Evolutionary conservation across 352 stramenopile genomes (phyloP).

Genomic region (Blastocystis sp.): DNA sequence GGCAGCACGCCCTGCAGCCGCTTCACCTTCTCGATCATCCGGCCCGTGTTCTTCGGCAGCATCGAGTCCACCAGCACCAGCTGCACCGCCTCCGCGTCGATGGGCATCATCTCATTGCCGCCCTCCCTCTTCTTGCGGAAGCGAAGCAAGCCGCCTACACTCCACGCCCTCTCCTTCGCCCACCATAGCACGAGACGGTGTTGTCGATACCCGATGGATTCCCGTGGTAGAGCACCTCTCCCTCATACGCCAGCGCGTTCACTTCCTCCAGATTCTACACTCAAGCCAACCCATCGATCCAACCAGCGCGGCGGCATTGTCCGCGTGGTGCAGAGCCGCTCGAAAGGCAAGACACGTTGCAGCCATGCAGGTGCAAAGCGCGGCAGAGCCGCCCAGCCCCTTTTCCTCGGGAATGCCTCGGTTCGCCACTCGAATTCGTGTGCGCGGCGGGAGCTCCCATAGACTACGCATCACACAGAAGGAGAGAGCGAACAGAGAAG

Average conservation of each 20-base stretch:
- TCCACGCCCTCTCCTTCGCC: neutral
- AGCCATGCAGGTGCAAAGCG: conserved; percentile 81
- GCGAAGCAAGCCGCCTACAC: conserved; percentile 77
- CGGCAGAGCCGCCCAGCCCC: conserved; percentile 84
- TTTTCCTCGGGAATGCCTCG: conserved; percentile 76
- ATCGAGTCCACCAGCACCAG: conserved; percentile 81
- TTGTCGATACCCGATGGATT: conserved; percentile 86
- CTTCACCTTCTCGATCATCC: conserved; percentile 79
- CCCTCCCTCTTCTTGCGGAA: conserved; percentile 77
- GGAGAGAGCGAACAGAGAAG: too few species aligned
- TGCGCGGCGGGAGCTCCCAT: neutral
- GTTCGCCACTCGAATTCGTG: conserved; percentile 41
- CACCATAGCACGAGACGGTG: conserved; percentile 80
- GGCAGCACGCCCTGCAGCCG: conserved; percentile 75
- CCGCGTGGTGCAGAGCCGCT: neutral
- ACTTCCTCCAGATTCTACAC: conserved; percentile 73
- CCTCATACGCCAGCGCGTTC: conserved; percentile 81
- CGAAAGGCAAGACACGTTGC: conserved; percentile 73
- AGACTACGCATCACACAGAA: neutral
- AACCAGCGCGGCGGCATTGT: neutral
- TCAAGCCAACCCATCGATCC: neutral
- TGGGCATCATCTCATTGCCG: conserved; percentile 74
- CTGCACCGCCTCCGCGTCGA: conserved; percentile 76
- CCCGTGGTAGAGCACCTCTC: conserved; percentile 84
- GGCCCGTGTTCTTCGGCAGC: conserved; percentile 83